phyloP scores from a whole-genome alignment of 2,329 filamentous ascomycete species.

The Fusarium camptoceras region DNA sequence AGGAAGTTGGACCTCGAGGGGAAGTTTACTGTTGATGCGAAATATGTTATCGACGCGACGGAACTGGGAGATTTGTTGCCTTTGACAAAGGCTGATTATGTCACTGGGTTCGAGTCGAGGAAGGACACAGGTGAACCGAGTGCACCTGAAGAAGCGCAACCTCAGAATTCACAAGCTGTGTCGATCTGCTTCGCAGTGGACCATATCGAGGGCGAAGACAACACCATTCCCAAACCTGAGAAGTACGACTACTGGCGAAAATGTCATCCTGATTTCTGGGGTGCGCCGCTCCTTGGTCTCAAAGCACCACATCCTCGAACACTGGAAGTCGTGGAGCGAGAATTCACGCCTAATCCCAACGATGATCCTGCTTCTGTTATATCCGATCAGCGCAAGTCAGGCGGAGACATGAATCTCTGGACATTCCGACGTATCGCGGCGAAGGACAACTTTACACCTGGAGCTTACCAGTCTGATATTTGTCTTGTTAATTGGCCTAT shows the following conservation, averaged over 20 bases:
- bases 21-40: constrained; percentile 18
- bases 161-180: constrained; percentile 45
- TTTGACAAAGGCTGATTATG: constrained; percentile 41
- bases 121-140: constrained; percentile 45
- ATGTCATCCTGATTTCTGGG: constrained; percentile 45
- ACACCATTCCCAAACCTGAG: constrained; percentile 40
- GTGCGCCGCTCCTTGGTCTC: constrained; percentile 41
- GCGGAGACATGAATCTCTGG: constrained; percentile 48
- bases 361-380: constrained; percentile 42
- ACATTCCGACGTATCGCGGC: constrained; percentile 46
- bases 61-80: constrained; percentile 37
- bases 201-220: constrained; percentile 44
- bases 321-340: constrained; percentile 45
- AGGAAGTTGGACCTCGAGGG: background rate
- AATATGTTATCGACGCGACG: constrained; percentile 35
- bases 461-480: constrained; percentile 43
- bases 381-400: constrained; percentile 43
- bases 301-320: constrained; percentile 45
- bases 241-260: constrained; percentile 44
- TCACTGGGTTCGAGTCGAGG: constrained; percentile 45
- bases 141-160: constrained; percentile 44
- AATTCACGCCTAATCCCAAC: constrained; percentile 45
- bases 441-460: constrained; percentile 37
- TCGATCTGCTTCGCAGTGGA: constrained; percentile 49
- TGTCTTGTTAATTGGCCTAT: constrained; percentile 49